A percentile compares a stretch with the other conserved stretches of the same genome.
These are phyloP conservation scores for Turnera subulata DNA, from an alignment of 345 rosid species.

Conservation along the genomic window DNA sequence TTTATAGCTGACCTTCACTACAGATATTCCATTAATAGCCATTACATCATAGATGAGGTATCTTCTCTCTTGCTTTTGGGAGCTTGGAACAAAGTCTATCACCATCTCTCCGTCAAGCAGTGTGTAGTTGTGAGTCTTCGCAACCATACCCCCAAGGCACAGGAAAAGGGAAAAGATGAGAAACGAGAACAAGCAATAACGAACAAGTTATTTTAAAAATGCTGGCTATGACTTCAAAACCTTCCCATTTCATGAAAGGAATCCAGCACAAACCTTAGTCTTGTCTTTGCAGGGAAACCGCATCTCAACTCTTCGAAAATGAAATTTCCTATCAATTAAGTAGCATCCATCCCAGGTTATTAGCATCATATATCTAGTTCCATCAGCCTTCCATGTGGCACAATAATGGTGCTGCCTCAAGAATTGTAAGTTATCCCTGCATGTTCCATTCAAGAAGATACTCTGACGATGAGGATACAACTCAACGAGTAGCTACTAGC, in stretches of 20 bases:
- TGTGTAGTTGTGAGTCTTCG: slow-evolving; percentile 67
- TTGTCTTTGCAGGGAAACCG: slow-evolving; percentile 69
- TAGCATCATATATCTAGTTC: slow-evolving; percentile 94
- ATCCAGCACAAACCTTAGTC: slow-evolving; percentile 47
- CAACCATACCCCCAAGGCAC: slow-evolving; percentile 74
- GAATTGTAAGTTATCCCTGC: slow-evolving; percentile 6
- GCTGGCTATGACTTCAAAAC: slow-evolving; percentile 1
- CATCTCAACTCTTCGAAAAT: slow-evolving; percentile 88
- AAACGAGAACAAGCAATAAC: too few species aligned
- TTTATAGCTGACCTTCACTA: slow-evolving; percentile 59
- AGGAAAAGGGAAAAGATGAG: slow-evolving; percentile 16
- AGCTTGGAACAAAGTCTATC: slow-evolving; percentile 77
- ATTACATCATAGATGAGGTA: slow-evolving; percentile 91
- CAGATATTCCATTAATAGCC: slow-evolving; percentile 58
- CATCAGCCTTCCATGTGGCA: slow-evolving; percentile 99
- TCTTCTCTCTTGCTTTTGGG: slow-evolving; percentile 86
- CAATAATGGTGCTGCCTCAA: slow-evolving; percentile 65
- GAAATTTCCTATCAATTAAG: slow-evolving; percentile 75
- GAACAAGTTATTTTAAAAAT: too few species aligned
- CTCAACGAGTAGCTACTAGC: background rate
- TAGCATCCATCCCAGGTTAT: slow-evolving; percentile 85
- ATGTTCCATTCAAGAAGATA: background rate
- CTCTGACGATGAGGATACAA: background rate
- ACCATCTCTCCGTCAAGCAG: slow-evolving; percentile 97
- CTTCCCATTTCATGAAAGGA: background rate